Conservation (phyloP, 2,329 filamentous ascomycete genomes). For the Ophioceras dolichostomum region DNA sequence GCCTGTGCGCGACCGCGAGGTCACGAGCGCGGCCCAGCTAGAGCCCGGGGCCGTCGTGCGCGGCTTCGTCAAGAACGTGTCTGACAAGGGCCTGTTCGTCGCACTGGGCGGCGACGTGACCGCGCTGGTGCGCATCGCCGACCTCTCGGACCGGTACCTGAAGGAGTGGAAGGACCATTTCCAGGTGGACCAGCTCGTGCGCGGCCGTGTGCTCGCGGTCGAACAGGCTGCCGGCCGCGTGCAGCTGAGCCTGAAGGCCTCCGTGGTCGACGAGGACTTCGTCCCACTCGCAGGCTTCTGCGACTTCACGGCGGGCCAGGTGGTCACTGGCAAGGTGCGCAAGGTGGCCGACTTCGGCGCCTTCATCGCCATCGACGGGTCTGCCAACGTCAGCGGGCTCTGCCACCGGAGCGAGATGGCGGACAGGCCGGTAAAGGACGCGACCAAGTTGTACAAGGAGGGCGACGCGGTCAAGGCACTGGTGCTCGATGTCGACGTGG, state of each 20-base stretch:
- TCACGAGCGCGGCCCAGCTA: constrained; percentile 58
- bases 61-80: constrained; percentile 84
- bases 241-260: constrained; percentile 79
- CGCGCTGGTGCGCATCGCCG: constrained; percentile 72
- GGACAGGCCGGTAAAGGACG: constrained; percentile 69
- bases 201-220: constrained; percentile 67
- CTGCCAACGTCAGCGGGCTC: constrained; percentile 78
- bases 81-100: constrained; percentile 82
- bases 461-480: constrained; percentile 91
- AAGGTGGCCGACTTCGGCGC: constrained; percentile 94
- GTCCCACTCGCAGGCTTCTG: constrained; percentile 58
- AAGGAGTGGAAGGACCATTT: constrained; percentile 94
- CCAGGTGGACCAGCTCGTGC: constrained; percentile 80
- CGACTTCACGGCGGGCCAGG: constrained; percentile 68
- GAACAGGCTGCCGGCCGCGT: constrained; percentile 59
- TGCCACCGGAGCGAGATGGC: constrained; percentile 92
- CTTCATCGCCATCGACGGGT: constrained; percentile 82
- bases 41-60: constrained; percentile 68
- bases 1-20: constrained; percentile 68
- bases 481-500: constrained; percentile 63
- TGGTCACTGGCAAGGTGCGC: constrained; percentile 80
- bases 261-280: constrained; percentile 69
- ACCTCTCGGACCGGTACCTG: constrained; percentile 80
- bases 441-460: constrained; percentile 78
- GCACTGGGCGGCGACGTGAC: constrained; percentile 70